Evolutionary conservation across 2,329 filamentous ascomycete genomes (phyloP).

Genomic region (Paramyrothecium roridum): DNA sequence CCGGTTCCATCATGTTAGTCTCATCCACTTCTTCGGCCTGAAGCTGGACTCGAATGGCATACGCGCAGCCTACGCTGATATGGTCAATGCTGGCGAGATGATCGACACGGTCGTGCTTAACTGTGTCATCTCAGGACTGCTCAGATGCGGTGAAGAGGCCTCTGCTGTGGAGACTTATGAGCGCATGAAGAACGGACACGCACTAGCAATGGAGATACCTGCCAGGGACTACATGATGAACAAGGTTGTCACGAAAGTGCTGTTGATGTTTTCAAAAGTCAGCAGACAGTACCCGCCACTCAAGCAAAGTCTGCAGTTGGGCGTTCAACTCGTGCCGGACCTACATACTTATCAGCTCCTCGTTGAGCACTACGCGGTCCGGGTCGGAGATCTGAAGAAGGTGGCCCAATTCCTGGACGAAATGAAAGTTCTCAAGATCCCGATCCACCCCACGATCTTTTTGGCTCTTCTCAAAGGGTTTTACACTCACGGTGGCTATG

Average conservation of each 20-base stretch:
- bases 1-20: conserved; percentile 75
- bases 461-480: conserved; percentile 83
- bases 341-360: conserved; percentile 77
- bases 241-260: conserved; percentile 48
- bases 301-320: conserved; percentile 51
- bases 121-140: conserved; percentile 75
- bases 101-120: conserved; percentile 87
- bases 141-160: conserved; percentile 70
- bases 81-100: conserved; percentile 82
- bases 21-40: conserved; percentile 83
- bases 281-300: conserved; percentile 55
- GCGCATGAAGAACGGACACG: conserved; percentile 71
- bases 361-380: conserved; percentile 68
- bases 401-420: conserved; percentile 73
- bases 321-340: conserved; percentile 68
- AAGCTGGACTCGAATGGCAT: conserved; percentile 70
- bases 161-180: conserved; percentile 79
- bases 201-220: conserved; percentile 33
- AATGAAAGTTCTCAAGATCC: conserved; percentile 68
- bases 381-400: conserved; percentile 67
- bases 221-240: conserved; percentile 43
- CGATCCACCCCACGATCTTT: conserved; percentile 74
- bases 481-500: conserved; percentile 62
- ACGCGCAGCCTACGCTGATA: conserved; percentile 72
- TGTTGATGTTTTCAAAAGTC: conserved; percentile 57